Evolutionary conservation across 345 rosid genomes (phyloP).

Genomic region (Lagerstroemia speciosa): DNA sequence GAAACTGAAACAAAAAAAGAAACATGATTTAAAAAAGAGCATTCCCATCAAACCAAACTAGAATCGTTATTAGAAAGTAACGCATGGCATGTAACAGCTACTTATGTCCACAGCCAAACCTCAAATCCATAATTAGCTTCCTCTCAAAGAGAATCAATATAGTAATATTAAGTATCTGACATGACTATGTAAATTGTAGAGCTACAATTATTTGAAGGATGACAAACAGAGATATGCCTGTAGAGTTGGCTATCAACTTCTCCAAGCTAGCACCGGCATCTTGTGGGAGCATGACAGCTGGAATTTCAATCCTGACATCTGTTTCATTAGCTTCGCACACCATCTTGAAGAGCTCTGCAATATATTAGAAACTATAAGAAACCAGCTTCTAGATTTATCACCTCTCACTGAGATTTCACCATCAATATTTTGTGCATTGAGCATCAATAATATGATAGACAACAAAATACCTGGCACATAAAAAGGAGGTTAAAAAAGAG

Average conservation of each 20-base stretch:
- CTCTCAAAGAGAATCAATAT: background rate
- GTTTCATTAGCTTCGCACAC: conserved; percentile 73
- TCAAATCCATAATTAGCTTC: background rate
- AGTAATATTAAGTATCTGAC: background rate
- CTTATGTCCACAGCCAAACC: background rate
- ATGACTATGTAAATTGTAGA: background rate
- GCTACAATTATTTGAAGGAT: background rate
- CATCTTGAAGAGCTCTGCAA: conserved; percentile 94
- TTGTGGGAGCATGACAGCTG: conserved; percentile 90
- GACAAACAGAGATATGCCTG: conserved; percentile 29
- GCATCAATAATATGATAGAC: background rate
- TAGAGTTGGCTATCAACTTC: conserved; percentile 18
- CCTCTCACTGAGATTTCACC: background rate
- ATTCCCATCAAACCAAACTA: background rate
- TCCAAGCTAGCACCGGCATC: conserved; percentile 76
- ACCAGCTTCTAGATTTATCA: background rate
- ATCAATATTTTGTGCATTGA: background rate
- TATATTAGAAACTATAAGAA: conserved; percentile 1
- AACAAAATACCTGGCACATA: background rate
- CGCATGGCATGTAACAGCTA: background rate
- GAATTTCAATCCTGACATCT: conserved; percentile 54
- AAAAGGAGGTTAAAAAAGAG: background rate
- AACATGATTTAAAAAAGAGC: background rate
- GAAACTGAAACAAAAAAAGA: conserved; percentile 45
- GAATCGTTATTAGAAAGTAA: background rate